Evolutionary conservation across 371 early-diverging fungal species (phyloP).

Genomic region (Amoeboaphelidium protococcarum): DNA sequence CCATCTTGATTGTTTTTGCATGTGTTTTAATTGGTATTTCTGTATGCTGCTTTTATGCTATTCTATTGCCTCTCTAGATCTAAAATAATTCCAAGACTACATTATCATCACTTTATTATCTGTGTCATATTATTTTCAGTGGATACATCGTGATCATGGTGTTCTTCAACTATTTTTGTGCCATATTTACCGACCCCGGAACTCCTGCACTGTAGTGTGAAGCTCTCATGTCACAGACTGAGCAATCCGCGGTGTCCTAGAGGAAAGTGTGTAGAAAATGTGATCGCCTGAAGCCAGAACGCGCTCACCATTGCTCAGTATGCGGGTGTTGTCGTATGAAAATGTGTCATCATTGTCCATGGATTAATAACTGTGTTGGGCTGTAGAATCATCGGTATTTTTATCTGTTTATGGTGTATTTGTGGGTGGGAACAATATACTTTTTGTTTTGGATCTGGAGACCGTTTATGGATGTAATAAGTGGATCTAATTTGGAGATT

Average conservation of each 20-base stretch:
- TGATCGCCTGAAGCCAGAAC: constrained; percentile 36
- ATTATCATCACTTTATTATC: neutral
- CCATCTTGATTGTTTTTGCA: neutral
- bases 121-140: neutral
- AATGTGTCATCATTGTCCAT: constrained; percentile 54
- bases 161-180: neutral
- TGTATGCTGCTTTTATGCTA: neutral
- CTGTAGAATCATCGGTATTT: constrained; percentile 64
- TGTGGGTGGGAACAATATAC: constrained; percentile 28
- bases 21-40: neutral
- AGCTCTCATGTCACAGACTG: neutral
- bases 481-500: too few relatives aligned
- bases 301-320: constrained; percentile 73
- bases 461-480: too few relatives aligned
- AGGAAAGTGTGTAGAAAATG: constrained; percentile 10
- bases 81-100: neutral
- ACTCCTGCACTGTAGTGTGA: neutral
- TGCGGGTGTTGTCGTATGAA: constrained; percentile 52
- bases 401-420: constrained; percentile 46
- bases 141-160: neutral
- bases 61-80: neutral
- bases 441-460: too few relatives aligned
- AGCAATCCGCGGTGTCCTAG: neutral
- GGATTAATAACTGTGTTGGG: constrained; percentile 91
- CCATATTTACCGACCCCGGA: neutral